Evolutionary conservation across 129 eudicot species (phyloP).

Genomic region (Pittosporum tobira): DNA sequence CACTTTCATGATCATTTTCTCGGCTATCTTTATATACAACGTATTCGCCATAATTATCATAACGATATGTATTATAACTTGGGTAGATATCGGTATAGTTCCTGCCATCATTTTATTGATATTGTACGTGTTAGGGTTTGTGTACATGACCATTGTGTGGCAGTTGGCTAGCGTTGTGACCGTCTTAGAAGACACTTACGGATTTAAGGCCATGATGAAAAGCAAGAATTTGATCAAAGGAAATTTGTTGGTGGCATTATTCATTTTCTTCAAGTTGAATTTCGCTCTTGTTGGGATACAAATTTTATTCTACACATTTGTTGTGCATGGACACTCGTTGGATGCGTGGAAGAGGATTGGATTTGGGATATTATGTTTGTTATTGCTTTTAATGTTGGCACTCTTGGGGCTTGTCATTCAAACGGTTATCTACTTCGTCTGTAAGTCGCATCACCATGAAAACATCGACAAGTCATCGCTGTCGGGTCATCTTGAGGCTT

Average conservation of each 20-base stretch:
- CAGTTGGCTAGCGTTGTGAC: conserved; percentile 54
- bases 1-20: conserved; percentile 45
- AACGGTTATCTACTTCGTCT: conserved; percentile 27
- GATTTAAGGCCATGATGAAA: conserved; percentile 52
- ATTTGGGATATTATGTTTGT: conserved; percentile 13
- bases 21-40: conserved; percentile 32
- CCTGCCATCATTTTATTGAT: background rate
- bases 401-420: conserved; percentile 21
- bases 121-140: conserved; percentile 26
- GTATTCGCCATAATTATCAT: background rate
- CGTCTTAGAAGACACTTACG: conserved; percentile 47
- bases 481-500: too few species aligned
- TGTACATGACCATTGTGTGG: conserved; percentile 44
- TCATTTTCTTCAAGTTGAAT: conserved; percentile 30
- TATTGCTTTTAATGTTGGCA: conserved; percentile 6
- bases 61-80: background rate
- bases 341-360: conserved; percentile 16
- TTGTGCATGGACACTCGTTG: conserved; percentile 20
- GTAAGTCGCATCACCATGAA: conserved; percentile 34
- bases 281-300: conserved; percentile 16
- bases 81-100: background rate
- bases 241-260: conserved; percentile 20
- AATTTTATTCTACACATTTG: conserved; percentile 12
- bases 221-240: conserved; percentile 42
- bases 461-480: conserved; percentile 3